Evolutionary conservation across 2,329 filamentous ascomycete genomes (phyloP).

Genomic region (Epichloe hybrida): DNA sequence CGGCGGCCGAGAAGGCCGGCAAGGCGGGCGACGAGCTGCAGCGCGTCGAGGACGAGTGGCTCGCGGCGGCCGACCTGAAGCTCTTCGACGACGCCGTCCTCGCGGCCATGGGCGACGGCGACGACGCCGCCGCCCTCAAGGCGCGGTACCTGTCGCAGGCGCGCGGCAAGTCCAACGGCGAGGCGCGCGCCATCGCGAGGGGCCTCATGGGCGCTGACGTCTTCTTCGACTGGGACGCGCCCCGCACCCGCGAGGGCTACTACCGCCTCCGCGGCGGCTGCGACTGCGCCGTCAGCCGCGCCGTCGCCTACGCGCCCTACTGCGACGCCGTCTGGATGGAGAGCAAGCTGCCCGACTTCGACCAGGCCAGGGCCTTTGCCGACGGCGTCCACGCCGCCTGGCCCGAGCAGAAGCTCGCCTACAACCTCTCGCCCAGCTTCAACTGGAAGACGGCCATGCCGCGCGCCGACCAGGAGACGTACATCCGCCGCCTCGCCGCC

Average conservation of each 20-base stretch:
- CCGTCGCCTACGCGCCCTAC: conserved; percentile 83
- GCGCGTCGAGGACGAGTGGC: conserved; percentile 85
- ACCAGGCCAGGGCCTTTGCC: conserved; percentile 86
- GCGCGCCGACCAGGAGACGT: conserved; percentile 85
- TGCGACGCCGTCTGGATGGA: conserved; percentile 99
- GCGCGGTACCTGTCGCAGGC: conserved; percentile 51
- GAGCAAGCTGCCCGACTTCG: conserved; percentile 85
- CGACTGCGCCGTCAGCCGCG: conserved; percentile 80
- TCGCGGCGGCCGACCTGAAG: conserved; percentile 62
- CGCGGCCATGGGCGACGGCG: conserved; percentile 61
- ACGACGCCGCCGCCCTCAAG: conserved; percentile 45
- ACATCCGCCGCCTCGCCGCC: conserved; percentile 74
- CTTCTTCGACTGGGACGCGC: conserved; percentile 90
- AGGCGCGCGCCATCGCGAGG: conserved; percentile 69
- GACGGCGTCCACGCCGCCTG: conserved; percentile 85
- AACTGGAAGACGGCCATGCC: conserved; percentile 99
- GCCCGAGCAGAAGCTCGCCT: conserved; percentile 96
- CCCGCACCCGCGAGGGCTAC: conserved; percentile 86
- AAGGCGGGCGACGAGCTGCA: conserved; percentile 73
- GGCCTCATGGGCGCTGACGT: conserved; percentile 66
- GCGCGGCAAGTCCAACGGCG: conserved; percentile 75
- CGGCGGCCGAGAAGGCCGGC: conserved; percentile 66
- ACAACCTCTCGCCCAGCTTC: conserved; percentile 97
- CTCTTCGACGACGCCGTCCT: conserved; percentile 84
- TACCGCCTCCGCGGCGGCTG: conserved; percentile 88